These are phyloP conservation scores for Skeletonema grethae DNA, from an alignment of 108 stramenopile species.

Conservation along the genomic window DNA sequence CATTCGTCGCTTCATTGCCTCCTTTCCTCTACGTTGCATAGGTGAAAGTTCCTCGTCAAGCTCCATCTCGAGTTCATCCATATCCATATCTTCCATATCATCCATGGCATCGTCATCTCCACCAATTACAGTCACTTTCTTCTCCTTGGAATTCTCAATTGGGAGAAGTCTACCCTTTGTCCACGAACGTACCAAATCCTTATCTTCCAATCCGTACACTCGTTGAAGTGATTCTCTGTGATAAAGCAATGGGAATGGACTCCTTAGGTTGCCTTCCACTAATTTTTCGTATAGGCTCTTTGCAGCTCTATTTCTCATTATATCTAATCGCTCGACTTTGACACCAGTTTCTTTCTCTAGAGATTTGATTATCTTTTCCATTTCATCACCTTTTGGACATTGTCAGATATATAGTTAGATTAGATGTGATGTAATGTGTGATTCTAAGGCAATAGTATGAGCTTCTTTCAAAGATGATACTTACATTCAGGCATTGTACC, in stretches of 20 bases:
- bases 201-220: conserved; percentile 41
- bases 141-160: conserved; percentile 25
- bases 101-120: conserved; percentile 32
- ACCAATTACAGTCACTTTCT: conserved; percentile 22
- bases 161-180: conserved; percentile 71
- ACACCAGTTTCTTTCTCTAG: conserved; percentile 68
- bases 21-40: conserved; percentile 70
- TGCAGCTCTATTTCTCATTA: conserved; percentile 55
- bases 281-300: conserved; percentile 57
- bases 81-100: conserved; percentile 51
- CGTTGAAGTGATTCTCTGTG: conserved; percentile 74
- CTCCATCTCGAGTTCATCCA: conserved; percentile 73
- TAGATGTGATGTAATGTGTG: neutral
- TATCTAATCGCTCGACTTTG: conserved; percentile 69
- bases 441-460: neutral
- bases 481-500: conserved; percentile 64
- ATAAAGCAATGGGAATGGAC: conserved; percentile 67
- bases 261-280: conserved; percentile 41
- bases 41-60: conserved; percentile 63
- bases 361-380: conserved; percentile 61
- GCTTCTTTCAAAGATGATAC: neutral
- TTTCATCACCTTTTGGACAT: conserved; percentile 47
- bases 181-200: conserved; percentile 68
- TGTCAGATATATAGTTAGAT: neutral
- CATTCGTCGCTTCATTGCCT: conserved; percentile 75